Evolutionary conservation across 2,329 filamentous ascomycete genomes (phyloP).

Genomic region (Colletotrichum siamense): DNA sequence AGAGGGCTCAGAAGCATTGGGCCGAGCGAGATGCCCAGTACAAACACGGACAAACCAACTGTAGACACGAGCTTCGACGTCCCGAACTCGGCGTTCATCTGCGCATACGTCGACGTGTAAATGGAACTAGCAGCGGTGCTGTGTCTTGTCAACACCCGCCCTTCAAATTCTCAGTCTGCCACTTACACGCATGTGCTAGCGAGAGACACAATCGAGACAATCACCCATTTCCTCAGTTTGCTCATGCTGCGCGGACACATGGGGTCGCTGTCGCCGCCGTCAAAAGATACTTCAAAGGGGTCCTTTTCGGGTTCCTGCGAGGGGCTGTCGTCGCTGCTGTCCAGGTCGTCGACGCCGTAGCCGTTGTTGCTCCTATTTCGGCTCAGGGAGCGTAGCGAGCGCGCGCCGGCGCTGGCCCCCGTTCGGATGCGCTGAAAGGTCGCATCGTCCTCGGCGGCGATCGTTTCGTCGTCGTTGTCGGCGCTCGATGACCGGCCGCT

Average conservation of each 20-base stretch:
- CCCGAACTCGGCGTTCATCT: slow-evolving; percentile 78
- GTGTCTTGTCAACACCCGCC: slow-evolving; percentile 10
- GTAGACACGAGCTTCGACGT: slow-evolving; percentile 76
- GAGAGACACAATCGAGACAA: slow-evolving; percentile 75
- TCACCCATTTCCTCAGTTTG: slow-evolving; percentile 75
- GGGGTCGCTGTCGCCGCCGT: slow-evolving; percentile 74
- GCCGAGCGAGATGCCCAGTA: slow-evolving; percentile 73
- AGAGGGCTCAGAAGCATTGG: slow-evolving; percentile 69
- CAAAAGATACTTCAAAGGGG: slow-evolving; percentile 75
- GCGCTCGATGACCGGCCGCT: neutral
- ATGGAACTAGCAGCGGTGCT: slow-evolving; percentile 88
- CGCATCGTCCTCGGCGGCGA: slow-evolving; percentile 4
- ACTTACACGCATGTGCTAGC: slow-evolving; percentile 86
- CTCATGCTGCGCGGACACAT: slow-evolving; percentile 75
- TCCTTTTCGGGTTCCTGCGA: slow-evolving; percentile 30
- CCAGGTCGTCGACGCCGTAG: slow-evolving; percentile 43
- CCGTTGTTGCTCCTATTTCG: slow-evolving; percentile 48
- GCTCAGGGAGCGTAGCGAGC: slow-evolving; percentile 26
- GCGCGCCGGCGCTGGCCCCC: slow-evolving; percentile 2
- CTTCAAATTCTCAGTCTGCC: slow-evolving; percentile 39
- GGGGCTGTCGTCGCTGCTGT: slow-evolving; percentile 9
- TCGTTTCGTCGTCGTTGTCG: slow-evolving; percentile 2
- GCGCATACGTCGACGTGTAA: slow-evolving; percentile 82
- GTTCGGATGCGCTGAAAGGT: slow-evolving; percentile 31
- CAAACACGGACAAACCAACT: slow-evolving; percentile 82